These are phyloP conservation scores for Cryptococcus floricola DNA, from an alignment of 1,284 basidiomycete genomes.

Conservation along the genomic window DNA sequence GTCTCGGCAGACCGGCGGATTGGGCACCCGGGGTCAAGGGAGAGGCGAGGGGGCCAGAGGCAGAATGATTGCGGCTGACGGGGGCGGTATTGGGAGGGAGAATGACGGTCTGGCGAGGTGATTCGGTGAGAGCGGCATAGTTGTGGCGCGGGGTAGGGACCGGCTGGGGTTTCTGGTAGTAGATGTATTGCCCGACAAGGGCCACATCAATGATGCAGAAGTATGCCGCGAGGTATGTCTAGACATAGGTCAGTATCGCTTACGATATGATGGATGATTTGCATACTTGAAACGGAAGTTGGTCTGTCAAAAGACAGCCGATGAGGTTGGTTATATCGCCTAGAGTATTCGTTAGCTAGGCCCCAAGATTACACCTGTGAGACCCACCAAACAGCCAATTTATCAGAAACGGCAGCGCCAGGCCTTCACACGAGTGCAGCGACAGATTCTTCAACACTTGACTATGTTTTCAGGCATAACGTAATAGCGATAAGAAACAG, in stretches of 20 bases:
- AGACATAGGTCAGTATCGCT: conserved; percentile 3
- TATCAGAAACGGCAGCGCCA: conserved; percentile 80
- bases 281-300: conserved; percentile 86
- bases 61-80: conserved; percentile 4
- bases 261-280: background rate
- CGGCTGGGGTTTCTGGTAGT: conserved; percentile 54
- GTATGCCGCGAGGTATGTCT: conserved; percentile 85
- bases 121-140: conserved; percentile 9
- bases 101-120: conserved; percentile 24
- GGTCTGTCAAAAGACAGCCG: conserved; percentile 79
- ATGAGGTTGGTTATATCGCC: conserved; percentile 86
- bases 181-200: conserved; percentile 71
- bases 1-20: background rate
- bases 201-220: conserved; percentile 75
- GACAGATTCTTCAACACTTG: conserved; percentile 78
- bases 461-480: conserved; percentile 40
- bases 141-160: conserved; percentile 7
- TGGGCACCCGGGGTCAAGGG: conserved; percentile 1
- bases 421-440: conserved; percentile 72
- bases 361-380: background rate
- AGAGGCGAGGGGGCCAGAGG: conserved; percentile 5
- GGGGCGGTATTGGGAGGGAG: conserved; percentile 14
- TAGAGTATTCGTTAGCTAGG: conserved; percentile 34
- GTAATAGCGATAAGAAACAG: background rate
- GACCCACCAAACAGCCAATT: conserved; percentile 81